phyloP scores from a whole-genome alignment of 768 basidiomycete species.

The Naganishia randhawae region DNA sequence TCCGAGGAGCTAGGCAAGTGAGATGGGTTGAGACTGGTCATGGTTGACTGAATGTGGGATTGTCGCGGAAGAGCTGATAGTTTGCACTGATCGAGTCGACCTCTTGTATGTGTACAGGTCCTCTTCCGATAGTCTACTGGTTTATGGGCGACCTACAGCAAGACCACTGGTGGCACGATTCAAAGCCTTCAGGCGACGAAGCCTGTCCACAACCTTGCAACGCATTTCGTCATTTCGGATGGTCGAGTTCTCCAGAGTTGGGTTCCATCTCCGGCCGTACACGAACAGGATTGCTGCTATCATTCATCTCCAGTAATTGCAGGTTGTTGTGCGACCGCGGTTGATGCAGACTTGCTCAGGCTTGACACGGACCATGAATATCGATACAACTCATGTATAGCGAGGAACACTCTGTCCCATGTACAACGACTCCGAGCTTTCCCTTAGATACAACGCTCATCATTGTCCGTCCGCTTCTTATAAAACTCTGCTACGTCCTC shows the following conservation, averaged over 20 bases:
- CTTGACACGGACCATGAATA: background rate
- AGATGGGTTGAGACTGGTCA: constrained; percentile 47
- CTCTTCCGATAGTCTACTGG: too few relatives aligned
- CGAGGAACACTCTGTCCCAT: too few relatives aligned
- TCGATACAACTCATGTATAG: background rate
- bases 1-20: constrained; percentile 39
- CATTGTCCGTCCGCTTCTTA: constrained; percentile 4
- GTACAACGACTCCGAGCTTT: too few relatives aligned
- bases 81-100: background rate
- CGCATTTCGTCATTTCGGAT: background rate
- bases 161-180: too few relatives aligned
- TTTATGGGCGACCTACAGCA: too few relatives aligned
- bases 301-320: too few relatives aligned
- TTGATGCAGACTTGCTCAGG: too few relatives aligned
- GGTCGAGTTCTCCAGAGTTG: background rate
- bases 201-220: background rate
- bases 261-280: too few relatives aligned
- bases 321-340: too few relatives aligned
- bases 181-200: background rate
- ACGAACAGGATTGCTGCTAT: too few relatives aligned
- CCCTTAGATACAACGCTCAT: background rate
- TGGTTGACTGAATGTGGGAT: too few relatives aligned
- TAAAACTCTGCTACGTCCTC: constrained; percentile 19
- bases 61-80: background rate
- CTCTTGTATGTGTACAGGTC: background rate